A percentile compares a stretch with the other conserved stretches of the same genome.
These are phyloP conservation scores for Thelonectria blattea DNA, from an alignment of 2,329 filamentous ascomycete genomes.

Conservation along the genomic window DNA sequence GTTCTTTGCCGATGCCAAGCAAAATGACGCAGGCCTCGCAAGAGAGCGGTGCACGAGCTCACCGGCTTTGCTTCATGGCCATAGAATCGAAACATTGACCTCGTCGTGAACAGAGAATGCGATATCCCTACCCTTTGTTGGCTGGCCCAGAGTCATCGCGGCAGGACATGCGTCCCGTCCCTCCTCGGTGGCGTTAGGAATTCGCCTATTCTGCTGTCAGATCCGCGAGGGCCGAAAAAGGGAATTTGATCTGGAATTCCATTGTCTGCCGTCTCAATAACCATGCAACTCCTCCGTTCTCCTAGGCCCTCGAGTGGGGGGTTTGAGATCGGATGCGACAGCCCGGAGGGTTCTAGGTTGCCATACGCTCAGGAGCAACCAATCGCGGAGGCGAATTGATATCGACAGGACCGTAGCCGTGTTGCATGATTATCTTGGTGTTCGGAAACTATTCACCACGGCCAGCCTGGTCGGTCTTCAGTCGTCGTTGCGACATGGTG, in stretches of 20 bases:
- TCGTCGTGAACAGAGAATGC: no score
- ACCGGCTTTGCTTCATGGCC: no score
- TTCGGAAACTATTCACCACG: not conserved
- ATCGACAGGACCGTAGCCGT: slow-evolving; percentile 9
- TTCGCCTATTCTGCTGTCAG: slow-evolving; percentile 21
- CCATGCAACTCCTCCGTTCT: not conserved
- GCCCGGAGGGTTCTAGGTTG: slow-evolving; percentile 1
- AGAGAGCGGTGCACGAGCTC: no score
- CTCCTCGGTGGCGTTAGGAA: slow-evolving; percentile 28
- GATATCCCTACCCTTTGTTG: no score
- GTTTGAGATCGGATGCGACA: slow-evolving; percentile 19
- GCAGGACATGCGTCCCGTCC: no score
- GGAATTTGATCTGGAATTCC: slow-evolving; percentile 21
- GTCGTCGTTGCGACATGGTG: slow-evolving; percentile 14
- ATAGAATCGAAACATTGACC: no score
- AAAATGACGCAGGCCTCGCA: no score
- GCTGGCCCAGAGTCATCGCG: no score
- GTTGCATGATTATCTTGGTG: no score
- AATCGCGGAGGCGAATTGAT: slow-evolving; percentile 21
- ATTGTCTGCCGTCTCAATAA: slow-evolving; percentile 15
- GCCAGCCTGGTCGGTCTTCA: not conserved
- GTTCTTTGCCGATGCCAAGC: no score
- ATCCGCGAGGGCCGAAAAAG: slow-evolving; percentile 22
- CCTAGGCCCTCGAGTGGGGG: slow-evolving; percentile 22
- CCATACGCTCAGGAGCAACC: slow-evolving; percentile 3